Base-by-base conservation (phyloP, 2,329 filamentous ascomycete genomes). In the Xylaria sp. region DNA sequence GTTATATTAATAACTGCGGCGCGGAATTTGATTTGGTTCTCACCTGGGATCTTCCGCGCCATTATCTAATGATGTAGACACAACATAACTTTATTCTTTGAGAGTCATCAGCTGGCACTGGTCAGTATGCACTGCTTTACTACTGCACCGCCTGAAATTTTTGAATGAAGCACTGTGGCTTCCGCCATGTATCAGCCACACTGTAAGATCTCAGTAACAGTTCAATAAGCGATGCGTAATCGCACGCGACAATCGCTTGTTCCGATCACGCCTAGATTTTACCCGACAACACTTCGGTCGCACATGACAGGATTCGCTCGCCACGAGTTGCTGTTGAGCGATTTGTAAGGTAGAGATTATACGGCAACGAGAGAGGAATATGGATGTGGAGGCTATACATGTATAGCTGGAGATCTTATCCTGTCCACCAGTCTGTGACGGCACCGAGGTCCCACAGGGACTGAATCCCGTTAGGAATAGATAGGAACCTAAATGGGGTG, bases 381-480 rank as follows among this genome's bases (percentile, higher is more conserved):
- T 50, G 19, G 28, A 50, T 28, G 46, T 50, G 45, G 12, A 37
- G 17, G 17, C 12, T 23, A n/a, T 37, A 12, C 15, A n/a, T 31
- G 9, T 31, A 31, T 31, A 31, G 9, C 28, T 9, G 28, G 28
- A 9, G 28, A 31, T 31, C 28, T 9, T 38, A 23, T 51, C 33
- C 33, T 15, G 15, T 38, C 17, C 33, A 15, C 49, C 33, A 19
- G 35, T 15, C 31, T 37, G 15, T 23, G 8, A 37, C 47, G 17
- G 31, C 11, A 4, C 14, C 31, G 31, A 19, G 3, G 25, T n/a
- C 14, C 14, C 25, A n/a, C 19, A 14, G 53, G 25, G 15, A 17
- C 21, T 19, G 37, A 47, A 17, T 42, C 51, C 38, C 17, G 42
- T 49, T 17, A 57, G 40, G 42, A 57, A 57, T 57, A 57, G 53